A percentile compares a stretch with the other conserved stretches of the same genome.
Evolutionary conservation across 768 basidiomycete species (phyloP).

Genomic region (Boletus rubroflammeus): DNA sequence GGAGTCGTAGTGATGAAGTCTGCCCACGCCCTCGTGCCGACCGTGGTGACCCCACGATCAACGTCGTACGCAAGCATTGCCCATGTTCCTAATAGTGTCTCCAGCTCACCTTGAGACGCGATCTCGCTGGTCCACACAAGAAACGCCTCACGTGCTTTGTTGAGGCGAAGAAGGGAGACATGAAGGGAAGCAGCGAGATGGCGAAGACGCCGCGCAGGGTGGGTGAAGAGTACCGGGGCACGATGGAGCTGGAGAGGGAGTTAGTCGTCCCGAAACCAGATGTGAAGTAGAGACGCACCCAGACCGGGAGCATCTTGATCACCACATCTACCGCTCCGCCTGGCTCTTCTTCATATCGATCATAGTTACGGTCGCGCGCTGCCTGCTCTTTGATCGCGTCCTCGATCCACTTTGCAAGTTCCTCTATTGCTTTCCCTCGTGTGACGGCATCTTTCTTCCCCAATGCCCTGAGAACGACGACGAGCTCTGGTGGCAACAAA

Average conservation of each 20-base stretch:
- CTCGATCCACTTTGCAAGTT: slow-evolving; percentile 68
- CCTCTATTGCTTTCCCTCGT: slow-evolving; percentile 80
- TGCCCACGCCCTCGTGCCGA: slow-evolving; percentile 55
- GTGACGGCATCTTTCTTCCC: slow-evolving; percentile 90
- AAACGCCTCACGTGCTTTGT: slow-evolving; percentile 45
- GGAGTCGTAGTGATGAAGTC: slow-evolving; percentile 24
- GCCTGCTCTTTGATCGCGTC: slow-evolving; percentile 42
- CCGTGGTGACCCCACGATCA: slow-evolving; percentile 56
- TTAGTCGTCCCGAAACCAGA: slow-evolving; percentile 7
- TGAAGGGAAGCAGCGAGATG: slow-evolving; percentile 60
- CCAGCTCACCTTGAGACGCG: slow-evolving; percentile 46
- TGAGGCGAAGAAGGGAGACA: slow-evolving; percentile 56
- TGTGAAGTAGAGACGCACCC: slow-evolving; percentile 54
- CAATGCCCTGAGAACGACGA: slow-evolving; percentile 75
- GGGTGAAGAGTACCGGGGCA: slow-evolving; percentile 74
- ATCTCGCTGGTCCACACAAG: slow-evolving; percentile 48
- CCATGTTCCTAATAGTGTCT: slow-evolving; percentile 70
- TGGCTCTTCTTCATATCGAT: not conserved
- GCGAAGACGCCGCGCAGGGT: slow-evolving; percentile 75
- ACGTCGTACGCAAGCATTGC: slow-evolving; percentile 66
- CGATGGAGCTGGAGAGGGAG: slow-evolving; percentile 66
- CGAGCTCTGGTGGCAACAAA: slow-evolving; percentile 71
- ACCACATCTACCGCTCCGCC: slow-evolving; percentile 28
- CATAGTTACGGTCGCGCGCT: slow-evolving; percentile 30
- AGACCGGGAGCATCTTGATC: slow-evolving; percentile 77